Base-by-base conservation (phyloP, 2,329 filamentous ascomycete species). In the Xylariaceae sp. region DNA sequence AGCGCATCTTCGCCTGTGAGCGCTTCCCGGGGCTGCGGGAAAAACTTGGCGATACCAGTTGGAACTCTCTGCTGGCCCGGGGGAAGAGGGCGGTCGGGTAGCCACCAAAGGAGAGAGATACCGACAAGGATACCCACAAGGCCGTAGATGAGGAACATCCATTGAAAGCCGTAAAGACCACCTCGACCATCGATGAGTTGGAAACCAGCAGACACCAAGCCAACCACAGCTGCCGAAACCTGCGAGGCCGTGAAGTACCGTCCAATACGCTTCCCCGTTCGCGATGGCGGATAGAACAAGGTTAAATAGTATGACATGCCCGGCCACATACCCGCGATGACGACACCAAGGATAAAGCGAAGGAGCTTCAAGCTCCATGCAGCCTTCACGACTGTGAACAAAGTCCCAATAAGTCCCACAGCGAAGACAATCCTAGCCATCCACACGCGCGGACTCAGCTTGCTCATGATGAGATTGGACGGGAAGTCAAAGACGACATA, bases 271-370 rank as follows among this genome's bases (percentile, higher is more conserved):
- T 93, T 94, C 12, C 87, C 90, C 2, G 86, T 93, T 11, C 87
- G 79, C 5, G 86, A 88, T 0, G 90, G 89, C 6, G 90, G 90
- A 61, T 95, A 95, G 72, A 95, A 95, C 6, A 95, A 75, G 0
- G 90, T 94, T 37, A 95, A 74, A 61, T 95, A 95, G 65, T 93
- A 93, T 8, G 88, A 82, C 90, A 95, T 95, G 40, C 90, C 90
- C 0, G 90, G 90, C 90, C 90, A 95, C 85, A 95, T 90, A 37
- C 90, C 90, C 1, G 90, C 90, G 62, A 91, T 91, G 20, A 95
- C 89, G 12, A 93, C 77, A 38, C 90, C 90, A 6, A 95, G 79
- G 10, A 95, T 75, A 45, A 95, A 84, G 6, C 90, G 83, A 22
- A 95, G 76, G n/a, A 95, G 73, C 78, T 92, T 91, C 57, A 95